Evolutionary conservation across 148 eudicot genomes (phyloP).

Genomic region (Simmondsia chinensis): DNA sequence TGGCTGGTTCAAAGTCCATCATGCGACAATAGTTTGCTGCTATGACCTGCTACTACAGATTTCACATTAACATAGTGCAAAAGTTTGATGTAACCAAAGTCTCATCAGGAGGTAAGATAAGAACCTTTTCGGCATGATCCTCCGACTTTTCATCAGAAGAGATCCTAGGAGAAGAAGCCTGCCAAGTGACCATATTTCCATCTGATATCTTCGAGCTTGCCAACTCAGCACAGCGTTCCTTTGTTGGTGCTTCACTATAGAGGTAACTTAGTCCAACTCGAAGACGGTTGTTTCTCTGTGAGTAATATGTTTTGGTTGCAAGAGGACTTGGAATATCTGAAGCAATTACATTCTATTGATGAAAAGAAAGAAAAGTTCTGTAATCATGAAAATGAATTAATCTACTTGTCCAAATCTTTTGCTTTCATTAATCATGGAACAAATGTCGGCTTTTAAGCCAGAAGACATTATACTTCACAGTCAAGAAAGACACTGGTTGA

Average conservation of each 20-base stretch:
- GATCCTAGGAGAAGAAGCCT: slow-evolving; percentile 19
- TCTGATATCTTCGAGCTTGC: slow-evolving; percentile 14
- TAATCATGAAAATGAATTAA: background rate
- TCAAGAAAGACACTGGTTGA: too few relatives aligned
- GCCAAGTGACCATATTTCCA: slow-evolving; percentile 17
- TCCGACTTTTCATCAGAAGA: slow-evolving; percentile 17
- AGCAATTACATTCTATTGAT: background rate
- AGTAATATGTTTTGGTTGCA: slow-evolving; percentile 61
- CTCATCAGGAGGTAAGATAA: slow-evolving; percentile 3
- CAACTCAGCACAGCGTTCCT: slow-evolving; percentile 13
- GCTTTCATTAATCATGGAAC: too few relatives aligned
- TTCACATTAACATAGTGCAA: background rate
- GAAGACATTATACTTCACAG: too few relatives aligned
- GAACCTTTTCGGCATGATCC: slow-evolving; percentile 27
- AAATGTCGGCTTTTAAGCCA: too few relatives aligned
- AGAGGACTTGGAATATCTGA: slow-evolving; percentile 60
- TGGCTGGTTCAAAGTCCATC: too few relatives aligned
- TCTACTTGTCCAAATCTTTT: too few relatives aligned
- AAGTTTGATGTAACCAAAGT: too few relatives aligned
- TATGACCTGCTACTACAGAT: too few relatives aligned
- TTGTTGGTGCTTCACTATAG: slow-evolving; percentile 26
- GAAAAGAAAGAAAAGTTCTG: background rate
- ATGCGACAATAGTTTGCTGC: too few relatives aligned
- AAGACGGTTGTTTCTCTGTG: slow-evolving; percentile 57
- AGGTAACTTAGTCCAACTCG: slow-evolving; percentile 43